phyloP scores from a whole-genome alignment of 331 rosid species.

The Rhamnella rubrinervis region DNA sequence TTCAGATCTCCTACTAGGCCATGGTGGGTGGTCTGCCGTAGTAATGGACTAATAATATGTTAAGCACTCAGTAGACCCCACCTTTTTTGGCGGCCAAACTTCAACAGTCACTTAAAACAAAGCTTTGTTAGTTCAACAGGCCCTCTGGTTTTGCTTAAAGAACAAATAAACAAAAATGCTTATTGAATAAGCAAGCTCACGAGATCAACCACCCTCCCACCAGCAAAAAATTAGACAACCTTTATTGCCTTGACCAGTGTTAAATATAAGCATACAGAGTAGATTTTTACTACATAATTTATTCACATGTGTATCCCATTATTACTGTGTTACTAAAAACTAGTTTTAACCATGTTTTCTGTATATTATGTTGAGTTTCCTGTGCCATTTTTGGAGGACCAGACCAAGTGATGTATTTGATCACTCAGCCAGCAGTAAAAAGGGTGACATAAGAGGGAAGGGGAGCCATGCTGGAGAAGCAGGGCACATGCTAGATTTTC shows the following conservation, averaged over 20 bases:
- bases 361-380: no score
- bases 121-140: slow-evolving; percentile 25
- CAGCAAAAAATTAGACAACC: slow-evolving; percentile 32
- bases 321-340: slow-evolving; percentile 6
- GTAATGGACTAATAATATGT: slow-evolving; percentile 13
- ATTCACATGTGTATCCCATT: slow-evolving; percentile 14
- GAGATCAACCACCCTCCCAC: slow-evolving; percentile 42
- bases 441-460: slow-evolving; percentile 26
- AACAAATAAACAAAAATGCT: slow-evolving; percentile 1
- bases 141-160: slow-evolving; percentile 15
- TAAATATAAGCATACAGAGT: neutral
- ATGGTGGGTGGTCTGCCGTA: slow-evolving; percentile 47
- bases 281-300: slow-evolving; percentile 16
- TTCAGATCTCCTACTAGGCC: slow-evolving; percentile 9
- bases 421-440: slow-evolving; percentile 21
- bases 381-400: no score
- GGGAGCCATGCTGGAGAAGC: slow-evolving; percentile 77
- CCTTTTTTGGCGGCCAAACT: slow-evolving; percentile 59
- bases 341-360: neutral
- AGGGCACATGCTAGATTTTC: slow-evolving; percentile 69
- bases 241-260: neutral
- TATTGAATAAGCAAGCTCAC: slow-evolving; percentile 26
- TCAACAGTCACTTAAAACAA: slow-evolving; percentile 40
- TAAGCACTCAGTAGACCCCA: slow-evolving; percentile 27
- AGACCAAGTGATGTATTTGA: neutral